phyloP scores from a whole-genome alignment of 371 early-diverging fungal genomes.

The Haplosporangium sp. region DNA sequence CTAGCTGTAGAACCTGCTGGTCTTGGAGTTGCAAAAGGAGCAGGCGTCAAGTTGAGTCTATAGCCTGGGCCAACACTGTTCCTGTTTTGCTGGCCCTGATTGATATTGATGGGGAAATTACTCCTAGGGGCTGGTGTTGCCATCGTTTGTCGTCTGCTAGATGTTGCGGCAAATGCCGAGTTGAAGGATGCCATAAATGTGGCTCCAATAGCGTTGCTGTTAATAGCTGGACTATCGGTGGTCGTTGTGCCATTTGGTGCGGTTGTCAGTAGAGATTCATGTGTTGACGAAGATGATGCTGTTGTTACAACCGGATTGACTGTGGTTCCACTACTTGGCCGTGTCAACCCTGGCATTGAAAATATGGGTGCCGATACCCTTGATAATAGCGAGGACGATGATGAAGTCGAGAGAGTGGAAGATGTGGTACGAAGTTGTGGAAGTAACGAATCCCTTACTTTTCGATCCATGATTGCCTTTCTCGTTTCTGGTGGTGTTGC shows the following conservation, averaged over 20 bases:
- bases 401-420: background rate
- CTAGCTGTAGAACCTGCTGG: conserved; percentile 3
- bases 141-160: conserved; percentile 41
- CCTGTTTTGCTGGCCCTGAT: background rate
- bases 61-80: conserved; percentile 33
- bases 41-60: background rate
- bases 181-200: conserved; percentile 34
- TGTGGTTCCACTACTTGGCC: conserved; percentile 1
- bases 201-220: conserved; percentile 11
- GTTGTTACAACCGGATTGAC: background rate
- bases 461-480: conserved; percentile 16
- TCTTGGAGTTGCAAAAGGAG: conserved; percentile 8
- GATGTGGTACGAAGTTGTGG: conserved; percentile 16
- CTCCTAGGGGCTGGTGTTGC: conserved; percentile 14
- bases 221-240: background rate
- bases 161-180: conserved; percentile 38
- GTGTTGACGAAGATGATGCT: background rate
- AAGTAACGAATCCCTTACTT: conserved; percentile 12
- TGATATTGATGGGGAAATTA: background rate
- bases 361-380: background rate
- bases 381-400: background rate
- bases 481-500: conserved; percentile 42
- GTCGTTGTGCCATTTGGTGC: conserved; percentile 10
- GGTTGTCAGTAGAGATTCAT: conserved; percentile 2
- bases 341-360: background rate